Conservation (phyloP, 371 early-diverging fungal species). For the Apophysomyces sp. region DNA sequence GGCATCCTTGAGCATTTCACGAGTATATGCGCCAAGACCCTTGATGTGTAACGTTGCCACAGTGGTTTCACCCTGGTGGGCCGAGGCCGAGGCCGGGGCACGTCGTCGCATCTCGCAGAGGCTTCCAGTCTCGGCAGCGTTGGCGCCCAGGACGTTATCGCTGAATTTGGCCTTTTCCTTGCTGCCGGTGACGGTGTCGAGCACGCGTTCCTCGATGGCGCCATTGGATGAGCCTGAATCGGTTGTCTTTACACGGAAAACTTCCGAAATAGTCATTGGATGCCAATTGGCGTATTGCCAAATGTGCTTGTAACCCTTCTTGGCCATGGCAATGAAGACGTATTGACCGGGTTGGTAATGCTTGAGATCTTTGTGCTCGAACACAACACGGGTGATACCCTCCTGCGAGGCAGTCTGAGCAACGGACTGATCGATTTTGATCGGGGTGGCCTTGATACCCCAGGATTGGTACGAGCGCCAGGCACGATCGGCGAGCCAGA, state of each 20-base stretch:
- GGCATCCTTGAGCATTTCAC: constrained; percentile 15
- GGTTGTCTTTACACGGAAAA: constrained; percentile 14
- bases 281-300: constrained; percentile 43
- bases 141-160: not conserved
- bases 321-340: constrained; percentile 35
- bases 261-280: constrained; percentile 46
- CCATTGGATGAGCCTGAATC: not conserved
- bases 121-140: not conserved
- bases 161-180: constrained; percentile 6
- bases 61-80: constrained; percentile 5
- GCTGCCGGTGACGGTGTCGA: not conserved
- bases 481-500: constrained; percentile 41
- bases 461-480: constrained; percentile 45
- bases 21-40: constrained; percentile 37
- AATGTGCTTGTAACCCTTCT: constrained; percentile 11
- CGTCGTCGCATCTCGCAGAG: constrained; percentile 12
- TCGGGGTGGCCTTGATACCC: constrained; percentile 13
- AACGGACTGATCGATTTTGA: constrained; percentile 25
- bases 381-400: constrained; percentile 40
- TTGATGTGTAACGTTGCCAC: constrained; percentile 43
- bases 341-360: constrained; percentile 47
- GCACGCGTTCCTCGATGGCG: not conserved
- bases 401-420: constrained; percentile 19
- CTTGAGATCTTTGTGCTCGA: constrained; percentile 24
- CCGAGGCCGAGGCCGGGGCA: constrained; percentile 1